phyloP scores from a whole-genome alignment of 257 asterid genomes.

The Primulina eburnea region DNA sequence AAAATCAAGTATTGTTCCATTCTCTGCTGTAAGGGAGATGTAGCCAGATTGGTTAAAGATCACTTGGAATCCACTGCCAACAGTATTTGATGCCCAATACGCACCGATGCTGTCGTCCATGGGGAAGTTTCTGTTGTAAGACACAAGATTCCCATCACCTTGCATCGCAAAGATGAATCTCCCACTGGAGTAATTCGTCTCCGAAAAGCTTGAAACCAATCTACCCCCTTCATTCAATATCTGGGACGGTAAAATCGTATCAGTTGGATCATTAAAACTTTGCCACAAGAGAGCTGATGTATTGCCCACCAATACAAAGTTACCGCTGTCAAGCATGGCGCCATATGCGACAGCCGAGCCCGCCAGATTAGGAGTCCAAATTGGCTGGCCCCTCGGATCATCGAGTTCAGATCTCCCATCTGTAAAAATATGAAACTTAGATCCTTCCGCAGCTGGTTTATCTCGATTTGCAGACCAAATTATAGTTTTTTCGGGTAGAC shows the following conservation, averaged over 20 bases:
- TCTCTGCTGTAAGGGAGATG: constrained; percentile 22
- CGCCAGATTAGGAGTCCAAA: constrained; percentile 16
- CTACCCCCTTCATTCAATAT: neutral
- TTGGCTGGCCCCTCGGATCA: constrained; percentile 16
- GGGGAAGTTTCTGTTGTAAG: constrained; percentile 26
- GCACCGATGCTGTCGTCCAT: neutral
- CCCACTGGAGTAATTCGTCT: constrained; percentile 18
- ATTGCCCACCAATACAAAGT: constrained; percentile 26
- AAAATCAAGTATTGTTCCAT: neutral
- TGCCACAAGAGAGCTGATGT: constrained; percentile 26
- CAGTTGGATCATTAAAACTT: constrained; percentile 35
- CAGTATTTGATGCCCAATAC: constrained; percentile 12
- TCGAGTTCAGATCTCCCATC: constrained; percentile 26
- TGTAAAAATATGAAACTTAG: constrained; percentile 20
- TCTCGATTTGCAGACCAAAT: constrained; percentile 44
- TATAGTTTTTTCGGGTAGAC: constrained; percentile 28
- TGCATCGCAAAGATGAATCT: constrained; percentile 26
- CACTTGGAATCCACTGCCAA: constrained; percentile 20
- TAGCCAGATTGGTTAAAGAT: constrained; percentile 34
- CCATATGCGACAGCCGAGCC: constrained; percentile 27
- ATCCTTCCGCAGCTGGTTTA: constrained; percentile 24
- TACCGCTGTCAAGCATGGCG: constrained; percentile 33
- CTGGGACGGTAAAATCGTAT: constrained; percentile 31
- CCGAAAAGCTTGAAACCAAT: constrained; percentile 25
- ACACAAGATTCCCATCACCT: constrained; percentile 31